These are phyloP conservation scores for Pyrenochaeta sp. DNA, from an alignment of 2,329 filamentous ascomycete species.

Conservation along the genomic window DNA sequence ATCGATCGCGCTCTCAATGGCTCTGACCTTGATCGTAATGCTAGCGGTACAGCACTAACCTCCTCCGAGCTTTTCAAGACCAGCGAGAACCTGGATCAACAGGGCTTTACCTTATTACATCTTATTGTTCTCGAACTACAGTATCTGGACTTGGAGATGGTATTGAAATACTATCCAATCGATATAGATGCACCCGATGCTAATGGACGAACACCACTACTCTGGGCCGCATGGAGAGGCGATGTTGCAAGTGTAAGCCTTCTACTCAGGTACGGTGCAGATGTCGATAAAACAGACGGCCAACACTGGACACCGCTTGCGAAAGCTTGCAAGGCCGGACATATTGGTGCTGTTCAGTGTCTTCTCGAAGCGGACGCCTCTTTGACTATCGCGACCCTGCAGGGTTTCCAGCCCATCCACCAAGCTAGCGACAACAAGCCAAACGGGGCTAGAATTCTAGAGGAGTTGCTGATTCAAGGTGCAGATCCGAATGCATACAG, in stretches of 20 bases:
- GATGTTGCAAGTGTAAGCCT: conserved; percentile 7
- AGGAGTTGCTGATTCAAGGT: not conserved
- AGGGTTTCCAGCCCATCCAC: conserved; percentile 12
- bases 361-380: conserved; percentile 8
- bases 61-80: conserved; percentile 1
- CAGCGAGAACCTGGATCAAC: conserved; percentile 9
- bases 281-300: conserved; percentile 4
- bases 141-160: conserved; percentile 1
- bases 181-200: conserved; percentile 11
- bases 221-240: conserved; percentile 17
- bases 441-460: conserved; percentile 2
- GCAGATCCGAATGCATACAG: conserved; percentile 9
- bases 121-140: conserved; percentile 4
- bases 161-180: conserved; percentile 4
- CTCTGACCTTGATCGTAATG: conserved; percentile 4
- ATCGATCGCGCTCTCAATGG: conserved; percentile 10
- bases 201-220: conserved; percentile 14
- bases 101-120: conserved; percentile 11
- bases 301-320: conserved; percentile 10
- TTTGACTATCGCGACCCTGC: not conserved
- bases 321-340: conserved; percentile 11
- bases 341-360: conserved; percentile 3
- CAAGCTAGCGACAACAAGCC: conserved; percentile 6
- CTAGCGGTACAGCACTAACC: not conserved
- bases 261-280: conserved; percentile 9